Evolutionary conservation across 805 yeast genomes (phyloP), one percentile per base, ranked within the genome.

Genomic region (Gaillardinia entomophila): DNA sequence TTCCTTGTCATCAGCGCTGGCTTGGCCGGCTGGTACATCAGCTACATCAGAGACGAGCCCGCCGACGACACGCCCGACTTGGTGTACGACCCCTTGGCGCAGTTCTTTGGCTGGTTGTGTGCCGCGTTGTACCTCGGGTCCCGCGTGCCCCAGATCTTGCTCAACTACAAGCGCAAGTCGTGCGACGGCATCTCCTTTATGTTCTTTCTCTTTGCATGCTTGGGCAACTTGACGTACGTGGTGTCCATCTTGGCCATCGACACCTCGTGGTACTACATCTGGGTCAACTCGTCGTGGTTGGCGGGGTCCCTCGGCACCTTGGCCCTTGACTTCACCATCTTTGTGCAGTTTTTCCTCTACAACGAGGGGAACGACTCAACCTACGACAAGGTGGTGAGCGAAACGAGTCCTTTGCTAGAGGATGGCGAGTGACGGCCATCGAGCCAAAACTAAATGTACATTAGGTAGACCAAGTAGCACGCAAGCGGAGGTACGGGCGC

Each of bases 111-210:
- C 24, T 76, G 81, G 82, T 52, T 75, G 25, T 81, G 89, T 62
- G 92, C 94, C 6, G 53, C 65, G 1, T 63, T 84, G 26, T 84
- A 84, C 49, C 60, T 90, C 38, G 95, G 96, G 2, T 89, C 97
- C 12, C 70, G 98, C 46, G 60, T 92, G 18, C 98, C 98, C 1
- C 98, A 92, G 61, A 86, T 92, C 33, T 55, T 86, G 37, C 69
- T 90, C 39, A 92, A 92, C 60, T 86, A 71, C 51, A 70, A 80
- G 54, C 73, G 97, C 51, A 89, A 88, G 60, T 82, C 95, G 2
- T 88, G 96, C 54, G 97, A 92, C 40, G 97, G 97, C 16, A 84
- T 90, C 30, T 86, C 96, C 8, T 86, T 92, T 51, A 70, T 90
- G 69, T 90, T 92, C 60, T 90, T 90, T 61, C 62, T 92, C 15